Conservation (phyloP, 1,284 basidiomycete species). For the Hemileia vastatrix region DNA sequence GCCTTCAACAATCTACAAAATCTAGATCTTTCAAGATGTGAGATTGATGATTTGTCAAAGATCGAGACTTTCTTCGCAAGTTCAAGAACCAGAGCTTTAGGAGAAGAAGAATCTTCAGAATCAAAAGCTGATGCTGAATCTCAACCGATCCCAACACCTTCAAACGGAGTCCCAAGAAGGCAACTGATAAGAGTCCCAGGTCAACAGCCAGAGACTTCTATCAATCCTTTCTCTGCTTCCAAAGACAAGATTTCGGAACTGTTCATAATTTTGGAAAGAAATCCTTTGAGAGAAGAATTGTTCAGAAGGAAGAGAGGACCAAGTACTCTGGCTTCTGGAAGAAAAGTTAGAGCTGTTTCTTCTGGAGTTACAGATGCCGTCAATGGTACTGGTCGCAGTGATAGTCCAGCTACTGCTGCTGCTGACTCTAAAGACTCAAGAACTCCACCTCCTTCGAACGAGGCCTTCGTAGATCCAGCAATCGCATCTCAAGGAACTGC, state of each 20-base stretch:
- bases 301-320: conserved; percentile 33
- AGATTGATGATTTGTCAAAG: conserved; percentile 30
- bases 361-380: not conserved
- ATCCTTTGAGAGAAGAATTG: conserved; percentile 30
- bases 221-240: not conserved
- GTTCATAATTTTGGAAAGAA: not conserved
- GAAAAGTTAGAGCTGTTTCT: not conserved
- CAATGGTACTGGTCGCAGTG: not conserved
- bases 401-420: not conserved
- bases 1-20: conserved; percentile 11
- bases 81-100: not conserved
- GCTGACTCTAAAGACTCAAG: not conserved
- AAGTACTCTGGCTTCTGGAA: not conserved
- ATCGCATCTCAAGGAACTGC: not conserved
- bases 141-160: not conserved
- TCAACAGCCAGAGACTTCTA: not conserved
- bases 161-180: not conserved
- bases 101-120: not conserved
- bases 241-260: not conserved
- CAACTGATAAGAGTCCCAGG: not conserved
- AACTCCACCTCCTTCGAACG: not conserved
- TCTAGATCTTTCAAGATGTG: conserved; percentile 35
- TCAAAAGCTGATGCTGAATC: not conserved
- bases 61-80: conserved; percentile 30
- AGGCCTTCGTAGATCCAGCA: not conserved